A percentile compares a stretch with the other conserved stretches of the same genome.
Conservation (phyloP, 2,329 filamentous ascomycete genomes). For the Simplicillium sp. region DNA sequence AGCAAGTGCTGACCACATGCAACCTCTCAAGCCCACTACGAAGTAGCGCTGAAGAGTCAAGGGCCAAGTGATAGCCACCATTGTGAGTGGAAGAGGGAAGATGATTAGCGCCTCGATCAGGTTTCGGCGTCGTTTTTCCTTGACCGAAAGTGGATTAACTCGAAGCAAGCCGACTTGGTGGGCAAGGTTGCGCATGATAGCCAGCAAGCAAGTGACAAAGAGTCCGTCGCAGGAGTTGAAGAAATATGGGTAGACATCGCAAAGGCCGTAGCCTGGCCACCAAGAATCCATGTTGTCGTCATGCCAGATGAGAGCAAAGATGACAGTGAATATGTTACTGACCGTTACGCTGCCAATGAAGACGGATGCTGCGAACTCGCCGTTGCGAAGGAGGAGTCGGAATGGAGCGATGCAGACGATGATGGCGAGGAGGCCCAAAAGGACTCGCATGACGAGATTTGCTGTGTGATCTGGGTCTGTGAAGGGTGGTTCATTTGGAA, state of each 20-base stretch:
- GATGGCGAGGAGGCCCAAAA: constrained; percentile 34
- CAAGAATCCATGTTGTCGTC: constrained; percentile 38
- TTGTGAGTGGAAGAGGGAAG: constrained; percentile 41
- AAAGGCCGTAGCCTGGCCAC: constrained; percentile 43
- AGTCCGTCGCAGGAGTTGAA: constrained; percentile 35
- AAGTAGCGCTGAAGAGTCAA: constrained; percentile 37
- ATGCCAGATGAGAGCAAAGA: constrained; percentile 45
- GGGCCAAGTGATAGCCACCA: constrained; percentile 38
- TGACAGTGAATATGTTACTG: constrained; percentile 36
- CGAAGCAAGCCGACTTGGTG: constrained; percentile 36
- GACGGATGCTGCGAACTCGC: constrained; percentile 43
- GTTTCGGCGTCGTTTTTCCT: constrained; percentile 31
- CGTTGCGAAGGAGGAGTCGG: constrained; percentile 37
- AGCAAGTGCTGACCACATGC: constrained; percentile 29
- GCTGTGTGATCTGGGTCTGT: constrained; percentile 21
- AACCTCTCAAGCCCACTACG: constrained; percentile 40
- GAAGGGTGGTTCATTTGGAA: constrained; percentile 13
- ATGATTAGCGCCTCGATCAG: constrained; percentile 43
- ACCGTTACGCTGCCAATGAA: constrained; percentile 36
- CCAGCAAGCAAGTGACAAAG: constrained; percentile 41
- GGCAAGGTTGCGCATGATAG: constrained; percentile 45
- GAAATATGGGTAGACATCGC: constrained; percentile 40
- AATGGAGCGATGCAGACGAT: constrained; percentile 41
- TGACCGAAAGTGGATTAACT: constrained; percentile 25
- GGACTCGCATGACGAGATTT: constrained; percentile 40